These are phyloP conservation scores for Phoma sp. DNA, from an alignment of 2,329 filamentous ascomycete genomes.

Conservation along the genomic window DNA sequence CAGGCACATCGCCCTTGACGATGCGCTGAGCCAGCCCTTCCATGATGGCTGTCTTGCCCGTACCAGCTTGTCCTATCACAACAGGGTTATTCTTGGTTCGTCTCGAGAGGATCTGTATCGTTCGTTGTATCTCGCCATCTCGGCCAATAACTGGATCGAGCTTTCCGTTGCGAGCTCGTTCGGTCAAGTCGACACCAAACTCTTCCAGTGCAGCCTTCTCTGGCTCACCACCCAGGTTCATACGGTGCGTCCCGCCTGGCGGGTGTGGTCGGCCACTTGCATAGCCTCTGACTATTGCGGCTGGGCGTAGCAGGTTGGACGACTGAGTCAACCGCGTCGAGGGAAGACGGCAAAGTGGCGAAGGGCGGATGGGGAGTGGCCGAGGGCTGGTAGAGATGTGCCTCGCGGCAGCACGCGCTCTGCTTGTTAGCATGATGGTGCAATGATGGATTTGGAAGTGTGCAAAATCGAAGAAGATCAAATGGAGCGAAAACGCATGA, in stretches of 20 bases:
- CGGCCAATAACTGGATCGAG: constrained; percentile 95
- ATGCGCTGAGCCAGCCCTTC: constrained; percentile 91
- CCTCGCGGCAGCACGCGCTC: constrained; percentile 44
- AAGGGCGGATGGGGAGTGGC: constrained; percentile 24
- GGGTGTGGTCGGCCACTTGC: constrained; percentile 73
- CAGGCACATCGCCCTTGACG: constrained; percentile 88
- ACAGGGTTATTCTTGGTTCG: constrained; percentile 97
- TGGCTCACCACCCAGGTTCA: constrained; percentile 79
- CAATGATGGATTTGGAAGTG: constrained; percentile 1
- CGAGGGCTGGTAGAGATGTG: constrained; percentile 36
- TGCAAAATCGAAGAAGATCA: constrained; percentile 10
- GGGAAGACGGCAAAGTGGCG: constrained; percentile 35
- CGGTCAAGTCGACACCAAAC: constrained; percentile 89
- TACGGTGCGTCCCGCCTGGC: constrained; percentile 89
- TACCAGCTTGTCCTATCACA: constrained; percentile 88
- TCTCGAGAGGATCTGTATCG: constrained; percentile 90
- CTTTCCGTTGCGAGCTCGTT: constrained; percentile 82
- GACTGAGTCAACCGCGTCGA: constrained; percentile 12
- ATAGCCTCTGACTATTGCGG: constrained; percentile 59
- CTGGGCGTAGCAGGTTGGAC: constrained; percentile 46
- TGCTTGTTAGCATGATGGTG: constrained; percentile 45
- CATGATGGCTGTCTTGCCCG: constrained; percentile 91
- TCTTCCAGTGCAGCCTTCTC: constrained; percentile 90
- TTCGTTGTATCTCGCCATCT: constrained; percentile 89
- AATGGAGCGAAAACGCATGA: constrained; percentile 15